Conservation (phyloP, 1,139 yeast species). For the Pichia sp. region DNA sequence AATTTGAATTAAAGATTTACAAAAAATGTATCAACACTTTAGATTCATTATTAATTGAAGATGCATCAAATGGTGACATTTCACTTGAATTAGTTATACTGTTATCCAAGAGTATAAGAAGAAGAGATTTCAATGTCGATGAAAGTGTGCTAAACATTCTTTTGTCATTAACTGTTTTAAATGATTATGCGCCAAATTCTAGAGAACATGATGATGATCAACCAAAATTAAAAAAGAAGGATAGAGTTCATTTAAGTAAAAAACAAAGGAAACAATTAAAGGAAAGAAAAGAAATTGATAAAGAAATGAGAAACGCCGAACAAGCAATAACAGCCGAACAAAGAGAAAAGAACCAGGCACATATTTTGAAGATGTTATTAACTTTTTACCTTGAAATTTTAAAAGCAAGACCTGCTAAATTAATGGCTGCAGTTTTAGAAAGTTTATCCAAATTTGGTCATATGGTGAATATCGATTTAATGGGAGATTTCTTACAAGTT, state of each 20-base stretch:
- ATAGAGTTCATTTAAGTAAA: constrained; percentile 84
- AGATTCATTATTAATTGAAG: constrained; percentile 63
- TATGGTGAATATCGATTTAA: constrained; percentile 85
- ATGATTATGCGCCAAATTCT: constrained; percentile 76
- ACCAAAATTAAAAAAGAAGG: constrained; percentile 70
- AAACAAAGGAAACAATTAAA: constrained; percentile 85
- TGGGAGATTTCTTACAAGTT: constrained; percentile 91
- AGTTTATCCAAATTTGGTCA: constrained; percentile 90
- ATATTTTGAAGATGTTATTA: constrained; percentile 70
- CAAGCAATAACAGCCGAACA: constrained; percentile 84
- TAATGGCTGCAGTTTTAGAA: constrained; percentile 87
- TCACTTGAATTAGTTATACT: constrained; percentile 71
- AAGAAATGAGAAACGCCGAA: constrained; percentile 86
- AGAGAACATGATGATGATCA: constrained; percentile 41
- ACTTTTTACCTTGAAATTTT: constrained; percentile 76
- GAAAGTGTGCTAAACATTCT: constrained; percentile 78
- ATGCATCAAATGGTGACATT: constrained; percentile 73
- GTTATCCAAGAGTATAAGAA: constrained; percentile 66
- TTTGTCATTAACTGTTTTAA: constrained; percentile 68
- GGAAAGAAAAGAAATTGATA: constrained; percentile 83
- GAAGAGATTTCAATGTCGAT: constrained; percentile 77
- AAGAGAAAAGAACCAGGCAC: constrained; percentile 81
- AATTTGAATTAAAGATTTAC: constrained; percentile 49
- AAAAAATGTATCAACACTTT: constrained; percentile 61
- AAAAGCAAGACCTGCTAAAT: constrained; percentile 57